A percentile compares a stretch with the other conserved stretches of the same genome.
phyloP scores from a whole-genome alignment of 192 early-diverging fungal genomes.

The Mortierella hygrophila region DNA sequence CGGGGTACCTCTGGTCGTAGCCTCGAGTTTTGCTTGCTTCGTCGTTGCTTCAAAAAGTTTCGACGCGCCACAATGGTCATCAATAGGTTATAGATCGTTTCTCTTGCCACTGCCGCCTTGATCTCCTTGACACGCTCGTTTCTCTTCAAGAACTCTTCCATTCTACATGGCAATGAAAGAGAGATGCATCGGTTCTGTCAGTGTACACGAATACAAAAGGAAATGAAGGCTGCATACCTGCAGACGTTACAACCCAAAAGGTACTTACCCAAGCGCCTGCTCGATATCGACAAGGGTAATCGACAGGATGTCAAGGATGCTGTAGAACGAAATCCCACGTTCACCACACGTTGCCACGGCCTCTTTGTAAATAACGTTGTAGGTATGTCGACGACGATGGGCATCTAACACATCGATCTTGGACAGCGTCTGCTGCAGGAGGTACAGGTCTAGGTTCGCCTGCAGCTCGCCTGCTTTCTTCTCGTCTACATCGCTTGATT shows the following conservation, averaged over 20 bases:
- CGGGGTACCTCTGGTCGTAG: slow-evolving; percentile 50
- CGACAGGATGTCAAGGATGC: slow-evolving; percentile 44
- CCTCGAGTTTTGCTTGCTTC: slow-evolving; percentile 40
- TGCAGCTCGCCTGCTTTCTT: slow-evolving; percentile 1
- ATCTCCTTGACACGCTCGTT: slow-evolving; percentile 47
- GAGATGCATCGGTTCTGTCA: background rate
- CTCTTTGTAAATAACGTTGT: slow-evolving; percentile 46
- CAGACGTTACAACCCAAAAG: background rate
- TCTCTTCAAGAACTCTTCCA: slow-evolving; percentile 47
- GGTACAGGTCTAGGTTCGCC: slow-evolving; percentile 17
- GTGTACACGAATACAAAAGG: background rate
- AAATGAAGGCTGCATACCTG: background rate
- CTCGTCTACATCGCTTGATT: background rate
- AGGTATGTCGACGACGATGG: slow-evolving; percentile 26
- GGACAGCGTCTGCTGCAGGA: slow-evolving; percentile 32
- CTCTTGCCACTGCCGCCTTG: slow-evolving; percentile 37
- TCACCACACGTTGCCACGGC: slow-evolving; percentile 28
- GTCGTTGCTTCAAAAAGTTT: slow-evolving; percentile 44
- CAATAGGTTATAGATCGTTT: slow-evolving; percentile 50
- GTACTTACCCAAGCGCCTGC: slow-evolving; percentile 42
- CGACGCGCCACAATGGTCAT: slow-evolving; percentile 44
- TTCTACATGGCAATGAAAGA: slow-evolving; percentile 3
- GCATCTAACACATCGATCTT: slow-evolving; percentile 36
- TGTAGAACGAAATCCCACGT: slow-evolving; percentile 45
- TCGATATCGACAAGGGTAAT: slow-evolving; percentile 43